Conservation (phyloP, 1,139 yeast species). For the Pichia sp. region DNA sequence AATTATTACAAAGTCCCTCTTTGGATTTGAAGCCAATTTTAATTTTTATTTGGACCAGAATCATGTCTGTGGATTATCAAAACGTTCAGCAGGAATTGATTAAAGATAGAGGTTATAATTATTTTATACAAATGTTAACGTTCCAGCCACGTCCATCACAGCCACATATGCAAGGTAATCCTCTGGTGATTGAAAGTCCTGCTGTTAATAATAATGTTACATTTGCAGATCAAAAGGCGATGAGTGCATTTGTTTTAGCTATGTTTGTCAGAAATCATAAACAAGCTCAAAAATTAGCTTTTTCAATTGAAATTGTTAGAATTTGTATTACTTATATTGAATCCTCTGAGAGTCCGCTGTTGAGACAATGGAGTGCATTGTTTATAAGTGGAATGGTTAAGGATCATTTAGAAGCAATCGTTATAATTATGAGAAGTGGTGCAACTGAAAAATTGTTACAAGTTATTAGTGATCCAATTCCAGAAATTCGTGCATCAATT, state of each 20-base stretch:
- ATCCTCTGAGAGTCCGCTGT: slow-evolving; percentile 72
- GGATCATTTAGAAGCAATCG: slow-evolving; percentile 68
- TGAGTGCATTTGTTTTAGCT: slow-evolving; percentile 88
- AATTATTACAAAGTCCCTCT: slow-evolving; percentile 88
- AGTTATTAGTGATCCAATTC: slow-evolving; percentile 79
- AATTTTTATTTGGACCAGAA: slow-evolving; percentile 95
- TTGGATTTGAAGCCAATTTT: slow-evolving; percentile 91
- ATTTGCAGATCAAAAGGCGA: slow-evolving; percentile 80
- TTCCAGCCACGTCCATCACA: slow-evolving; percentile 28
- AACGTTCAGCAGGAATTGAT: slow-evolving; percentile 89
- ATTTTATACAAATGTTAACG: slow-evolving; percentile 71
- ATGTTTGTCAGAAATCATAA: slow-evolving; percentile 76
- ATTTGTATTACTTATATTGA: slow-evolving; percentile 64
- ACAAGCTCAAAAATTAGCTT: slow-evolving; percentile 75
- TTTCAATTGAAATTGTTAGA: slow-evolving; percentile 63
- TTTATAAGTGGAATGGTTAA: slow-evolving; percentile 74
- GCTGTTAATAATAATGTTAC: slow-evolving; percentile 23
- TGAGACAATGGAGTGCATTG: slow-evolving; percentile 89
- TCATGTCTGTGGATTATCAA: slow-evolving; percentile 89
- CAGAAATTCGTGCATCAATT: slow-evolving; percentile 89
- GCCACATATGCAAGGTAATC: slow-evolving; percentile 18
- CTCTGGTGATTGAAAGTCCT: slow-evolving; percentile 29
- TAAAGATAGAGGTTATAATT: slow-evolving; percentile 86
- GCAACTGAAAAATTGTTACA: slow-evolving; percentile 50
- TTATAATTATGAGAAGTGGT: slow-evolving; percentile 64